These are phyloP conservation scores for Phoenix dactylifera DNA, from an alignment of 176 grass and related monocot genomes.

Conservation along the genomic window DNA sequence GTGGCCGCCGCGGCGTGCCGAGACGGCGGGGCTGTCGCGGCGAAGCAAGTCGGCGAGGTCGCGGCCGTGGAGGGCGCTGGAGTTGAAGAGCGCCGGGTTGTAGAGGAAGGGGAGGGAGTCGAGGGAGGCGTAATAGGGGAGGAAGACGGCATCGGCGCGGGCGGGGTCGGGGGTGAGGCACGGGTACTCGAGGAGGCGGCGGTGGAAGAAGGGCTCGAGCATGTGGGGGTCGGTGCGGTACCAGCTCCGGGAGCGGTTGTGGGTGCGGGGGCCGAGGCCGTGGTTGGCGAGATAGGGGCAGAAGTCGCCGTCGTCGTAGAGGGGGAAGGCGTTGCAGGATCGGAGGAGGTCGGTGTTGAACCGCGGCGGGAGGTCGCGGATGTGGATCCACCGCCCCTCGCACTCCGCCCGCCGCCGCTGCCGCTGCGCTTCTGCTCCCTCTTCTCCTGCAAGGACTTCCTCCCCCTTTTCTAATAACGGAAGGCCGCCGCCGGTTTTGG, in stretches of 20 bases:
- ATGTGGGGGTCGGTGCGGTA: constrained; percentile 57
- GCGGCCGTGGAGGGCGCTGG: constrained; percentile 34
- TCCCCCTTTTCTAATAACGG: too few species aligned
- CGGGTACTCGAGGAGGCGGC: constrained; percentile 32
- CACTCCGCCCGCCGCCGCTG: constrained; percentile 8
- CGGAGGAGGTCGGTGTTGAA: constrained; percentile 60
- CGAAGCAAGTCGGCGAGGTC: constrained; percentile 35
- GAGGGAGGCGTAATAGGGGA: constrained; percentile 74
- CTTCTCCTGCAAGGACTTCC: too few species aligned
- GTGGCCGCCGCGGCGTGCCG: constrained; percentile 27
- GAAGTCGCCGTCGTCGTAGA: constrained; percentile 32
- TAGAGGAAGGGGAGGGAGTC: constrained; percentile 65
- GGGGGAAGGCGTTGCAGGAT: constrained; percentile 41
- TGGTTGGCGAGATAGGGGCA: constrained; percentile 50
- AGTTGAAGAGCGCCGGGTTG: constrained; percentile 25
- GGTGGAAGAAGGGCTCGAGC: constrained; percentile 64
- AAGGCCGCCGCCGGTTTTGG: too few species aligned
- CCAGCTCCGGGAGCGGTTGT: constrained; percentile 41
- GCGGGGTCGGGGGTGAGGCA: constrained; percentile 34
- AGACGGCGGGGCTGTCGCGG: constrained; percentile 3
- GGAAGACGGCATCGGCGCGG: constrained; percentile 52
- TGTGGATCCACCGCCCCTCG: constrained; percentile 46
- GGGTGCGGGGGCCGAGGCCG: constrained; percentile 47
- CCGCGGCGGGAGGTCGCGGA: constrained; percentile 23
- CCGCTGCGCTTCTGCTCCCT: too few species aligned